Evolutionary conservation across 192 early-diverging fungal genomes (phyloP).

Genomic region (Chytriomyces sp.): DNA sequence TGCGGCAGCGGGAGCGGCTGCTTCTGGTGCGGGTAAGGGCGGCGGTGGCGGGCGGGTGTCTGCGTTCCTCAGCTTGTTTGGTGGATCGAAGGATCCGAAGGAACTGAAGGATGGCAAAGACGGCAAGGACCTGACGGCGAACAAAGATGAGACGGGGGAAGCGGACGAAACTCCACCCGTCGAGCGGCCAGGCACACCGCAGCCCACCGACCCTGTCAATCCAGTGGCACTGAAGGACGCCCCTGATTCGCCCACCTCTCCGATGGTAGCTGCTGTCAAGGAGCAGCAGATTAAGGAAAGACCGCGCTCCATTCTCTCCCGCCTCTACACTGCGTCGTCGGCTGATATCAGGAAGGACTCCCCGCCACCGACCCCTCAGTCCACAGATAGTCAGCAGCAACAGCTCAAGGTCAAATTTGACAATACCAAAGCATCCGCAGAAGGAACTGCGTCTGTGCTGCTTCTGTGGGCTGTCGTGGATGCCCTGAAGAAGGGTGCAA

Average conservation of each 20-base stretch:
- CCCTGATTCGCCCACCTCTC: neutral
- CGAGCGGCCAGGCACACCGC: neutral
- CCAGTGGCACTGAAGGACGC: neutral
- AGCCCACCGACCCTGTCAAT: neutral
- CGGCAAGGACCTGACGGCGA: neutral
- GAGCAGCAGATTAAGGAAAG: neutral
- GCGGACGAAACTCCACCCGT: neutral
- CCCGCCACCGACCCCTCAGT: neutral
- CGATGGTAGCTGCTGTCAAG: no score
- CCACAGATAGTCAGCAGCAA: neutral
- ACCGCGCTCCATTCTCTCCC: neutral
- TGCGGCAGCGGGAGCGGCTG: neutral
- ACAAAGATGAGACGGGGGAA: neutral
- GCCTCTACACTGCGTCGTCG: neutral
- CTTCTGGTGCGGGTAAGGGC: neutral
- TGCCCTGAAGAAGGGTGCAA: slow-evolving; percentile 22
- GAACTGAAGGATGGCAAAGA: neutral
- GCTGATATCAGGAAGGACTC: neutral
- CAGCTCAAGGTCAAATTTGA: slow-evolving; percentile 1
- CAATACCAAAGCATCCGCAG: neutral
- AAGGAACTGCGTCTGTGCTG: slow-evolving; percentile 1
- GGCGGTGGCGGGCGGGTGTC: no score
- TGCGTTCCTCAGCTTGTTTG: neutral
- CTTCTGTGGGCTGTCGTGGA: slow-evolving; percentile 15
- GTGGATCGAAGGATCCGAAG: neutral